Evolutionary conservation across 495 filamentous ascomycete genomes (phyloP).

Genomic region (Aspergillus nidulans): DNA sequence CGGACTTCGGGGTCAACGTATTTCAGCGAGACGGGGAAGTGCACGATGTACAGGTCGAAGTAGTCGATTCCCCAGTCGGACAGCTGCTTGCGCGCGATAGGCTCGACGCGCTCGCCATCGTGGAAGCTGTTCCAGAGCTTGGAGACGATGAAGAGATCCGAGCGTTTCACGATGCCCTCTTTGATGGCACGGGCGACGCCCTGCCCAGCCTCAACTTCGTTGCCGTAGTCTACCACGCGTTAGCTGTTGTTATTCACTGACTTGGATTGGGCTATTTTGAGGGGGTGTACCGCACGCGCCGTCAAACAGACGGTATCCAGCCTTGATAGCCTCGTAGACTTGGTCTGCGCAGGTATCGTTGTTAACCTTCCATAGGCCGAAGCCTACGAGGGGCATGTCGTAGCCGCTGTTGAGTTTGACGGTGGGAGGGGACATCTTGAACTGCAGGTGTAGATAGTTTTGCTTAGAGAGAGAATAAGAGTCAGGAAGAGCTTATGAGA

Average conservation of each 20-base stretch:
- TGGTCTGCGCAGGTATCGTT: conserved; percentile 71
- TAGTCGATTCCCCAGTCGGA: conserved; percentile 79
- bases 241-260: neutral
- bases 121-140: conserved; percentile 94
- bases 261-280: too few relatives aligned
- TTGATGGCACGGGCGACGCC: conserved; percentile 83
- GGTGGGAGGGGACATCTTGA: conserved; percentile 26
- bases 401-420: conserved; percentile 78
- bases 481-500: too few relatives aligned
- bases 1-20: conserved; percentile 72
- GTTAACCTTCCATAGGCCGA: conserved; percentile 81
- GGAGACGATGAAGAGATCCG: conserved; percentile 86
- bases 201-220: conserved; percentile 78
- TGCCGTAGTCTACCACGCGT: conserved; percentile 67
- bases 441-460: too few relatives aligned
- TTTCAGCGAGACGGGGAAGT: conserved; percentile 76
- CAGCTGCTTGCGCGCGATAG: conserved; percentile 68
- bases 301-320: conserved; percentile 81
- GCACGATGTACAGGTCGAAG: conserved; percentile 79
- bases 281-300: conserved; percentile 70
- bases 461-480: too few relatives aligned
- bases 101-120: conserved; percentile 66
- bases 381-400: conserved; percentile 85
- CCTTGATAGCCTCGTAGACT: conserved; percentile 86
- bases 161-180: conserved; percentile 79